Evolutionary conservation across 1,284 basidiomycete genomes (phyloP), one percentile per base, ranked within the genome.

Genomic region (Boletus austroedulis): DNA sequence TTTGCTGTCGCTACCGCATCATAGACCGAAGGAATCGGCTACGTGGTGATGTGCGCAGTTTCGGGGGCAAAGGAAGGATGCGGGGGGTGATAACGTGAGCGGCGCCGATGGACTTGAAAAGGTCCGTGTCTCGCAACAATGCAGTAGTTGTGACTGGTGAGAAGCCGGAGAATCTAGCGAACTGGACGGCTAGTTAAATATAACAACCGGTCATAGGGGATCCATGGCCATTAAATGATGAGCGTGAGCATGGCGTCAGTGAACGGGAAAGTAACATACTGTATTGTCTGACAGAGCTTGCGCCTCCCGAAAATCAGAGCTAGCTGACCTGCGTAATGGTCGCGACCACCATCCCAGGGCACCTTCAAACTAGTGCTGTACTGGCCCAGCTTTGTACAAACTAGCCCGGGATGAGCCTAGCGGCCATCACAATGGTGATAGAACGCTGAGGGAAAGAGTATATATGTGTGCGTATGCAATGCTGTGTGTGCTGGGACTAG

Each of bases 251-350:
- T 17, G 19, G 36, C 3, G 19, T 19, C 7, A 28, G 26, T 28
- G 26, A 5, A 7, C 10, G 11, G 1, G n/a, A 43, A 21, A 24
- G 11, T 6, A 23, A 59, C 70, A 29, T 14, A 72, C 72, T 65
- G 38, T 66, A 76, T 63, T 75, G 68, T 5, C 77, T 77, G 21
- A 77, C 71, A 17, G 70, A 71, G 11, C 66, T 62, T 9, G 73
- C 64, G 5, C 77, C 77, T 19, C 74, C n/a, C 75, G 24, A 77
- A 56, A n/a, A 78, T 64, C 21, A 78, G 51, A 23, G 70, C 57
- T 5, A 75, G 64, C 53, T 70, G 64, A 28, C 65, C 62, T 26
- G 62, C 52, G 46, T 67, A 70, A 5, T 59, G 43, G 29, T 41
- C 61, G 0, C 67, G 57, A 2, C 67, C 67, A 23, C 60, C 63